Evolutionary conservation across 192 early-diverging fungal species (phyloP), one percentile per base, ranked within the genome.

Genomic region (Phycomyces nitens): DNA sequence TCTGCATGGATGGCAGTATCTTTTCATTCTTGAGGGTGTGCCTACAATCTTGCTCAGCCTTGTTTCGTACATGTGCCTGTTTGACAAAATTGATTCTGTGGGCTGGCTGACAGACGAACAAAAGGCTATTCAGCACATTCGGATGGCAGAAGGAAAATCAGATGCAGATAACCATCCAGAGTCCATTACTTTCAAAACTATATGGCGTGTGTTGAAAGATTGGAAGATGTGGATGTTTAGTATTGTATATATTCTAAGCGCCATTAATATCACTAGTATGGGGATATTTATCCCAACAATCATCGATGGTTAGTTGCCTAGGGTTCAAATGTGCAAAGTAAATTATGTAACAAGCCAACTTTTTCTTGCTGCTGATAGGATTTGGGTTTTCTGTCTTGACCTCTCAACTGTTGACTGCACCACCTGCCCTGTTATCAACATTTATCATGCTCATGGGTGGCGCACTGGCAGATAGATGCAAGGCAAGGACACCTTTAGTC

Each of bases 11-110:
- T 92, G 90, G 90, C 82, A 84, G 60, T 82, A 86, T 71, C 68
- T 92, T 27, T 91, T 92, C 65, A 84, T 94, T 24, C 61, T 88
- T 8, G 87, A 90, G 70, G 83, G 85, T 14, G 65, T 81, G 10
- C 85, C 86, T 3, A 87, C 85, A 0, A 72, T 90, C 14, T 24
- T 80, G 0, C 71, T 90, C 5, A 84, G 83, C 1, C 21, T 85
- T 4, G 5, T 84, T 14, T 79, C 83, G 0, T 80, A 62, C 14
- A 84, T 77, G 42, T 81, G 68, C 56, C 43, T 89, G 4, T 62
- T 72, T 52, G 54, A 61, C 20, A 39, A 61, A 23, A 56, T 66
- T 22, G 27, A 61, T 21, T 2, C 39, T 2, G 70, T 62, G 3
- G 50, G 29, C 9, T 72, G 70, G 70, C 50, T 72, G 5, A 62